Percentiles rank a stretch among this genome's conserved stretches.
phyloP scores from a whole-genome alignment of 169 alveolate genomes.

The Eimeria sp. region DNA sequence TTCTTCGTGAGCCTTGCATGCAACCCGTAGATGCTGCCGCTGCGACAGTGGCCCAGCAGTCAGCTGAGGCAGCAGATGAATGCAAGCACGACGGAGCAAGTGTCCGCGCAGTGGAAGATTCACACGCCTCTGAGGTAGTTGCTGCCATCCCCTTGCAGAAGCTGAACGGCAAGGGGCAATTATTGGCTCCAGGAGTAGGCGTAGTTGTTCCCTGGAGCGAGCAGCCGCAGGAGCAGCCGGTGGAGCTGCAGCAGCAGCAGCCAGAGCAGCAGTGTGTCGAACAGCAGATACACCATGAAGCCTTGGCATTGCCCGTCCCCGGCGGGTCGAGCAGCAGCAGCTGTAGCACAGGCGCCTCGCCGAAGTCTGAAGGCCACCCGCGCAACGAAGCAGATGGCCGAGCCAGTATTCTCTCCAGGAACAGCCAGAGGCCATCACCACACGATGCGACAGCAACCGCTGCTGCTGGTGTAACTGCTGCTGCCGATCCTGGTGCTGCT shows the following conservation, averaged over 20 bases:
- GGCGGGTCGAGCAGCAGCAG: slow-evolving; percentile 9
- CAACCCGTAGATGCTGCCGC: neutral
- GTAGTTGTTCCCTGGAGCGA: neutral
- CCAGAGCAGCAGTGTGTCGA: slow-evolving; percentile 1
- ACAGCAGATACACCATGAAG: slow-evolving; percentile 1
- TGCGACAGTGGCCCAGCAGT: neutral
- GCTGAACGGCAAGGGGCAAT: neutral
- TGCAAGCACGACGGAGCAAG: neutral
- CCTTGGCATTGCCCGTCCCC: neutral
- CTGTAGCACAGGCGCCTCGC: slow-evolving; percentile 45
- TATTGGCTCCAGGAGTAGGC: neutral
- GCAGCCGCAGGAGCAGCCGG: slow-evolving; percentile 26
- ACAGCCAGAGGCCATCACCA: neutral
- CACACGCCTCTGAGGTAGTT: neutral
- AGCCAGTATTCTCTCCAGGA: neutral
- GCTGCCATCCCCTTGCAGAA: neutral
- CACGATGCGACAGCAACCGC: neutral
- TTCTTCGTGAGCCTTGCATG: neutral
- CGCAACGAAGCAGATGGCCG: neutral
- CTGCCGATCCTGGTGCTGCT: neutral
- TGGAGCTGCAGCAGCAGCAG: neutral
- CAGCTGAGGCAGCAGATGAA: neutral
- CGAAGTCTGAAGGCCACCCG: neutral
- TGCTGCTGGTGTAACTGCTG: slow-evolving; percentile 2
- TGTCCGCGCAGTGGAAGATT: neutral